Evolutionary conservation across 2,329 filamentous ascomycete genomes (phyloP).

Genomic region (Microsporum ferrugineum): DNA sequence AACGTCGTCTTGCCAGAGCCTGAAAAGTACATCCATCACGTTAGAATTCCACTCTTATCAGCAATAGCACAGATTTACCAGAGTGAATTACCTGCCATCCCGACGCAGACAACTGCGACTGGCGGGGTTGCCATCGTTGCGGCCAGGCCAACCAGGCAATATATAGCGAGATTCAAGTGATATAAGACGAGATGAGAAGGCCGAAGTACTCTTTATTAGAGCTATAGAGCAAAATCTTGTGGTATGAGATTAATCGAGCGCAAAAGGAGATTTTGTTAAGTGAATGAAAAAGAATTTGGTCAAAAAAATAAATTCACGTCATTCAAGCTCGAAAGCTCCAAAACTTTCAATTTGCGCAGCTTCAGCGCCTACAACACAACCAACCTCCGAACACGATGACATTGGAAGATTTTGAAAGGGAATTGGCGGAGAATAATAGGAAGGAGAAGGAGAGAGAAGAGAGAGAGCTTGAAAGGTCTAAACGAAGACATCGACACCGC

Average conservation of each 20-base stretch:
- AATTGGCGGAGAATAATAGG: slow-evolving; percentile 47
- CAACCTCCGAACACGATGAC: slow-evolving; percentile 37
- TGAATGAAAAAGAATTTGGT: background rate
- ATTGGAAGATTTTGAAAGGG: slow-evolving; percentile 65
- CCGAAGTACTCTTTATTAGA: background rate
- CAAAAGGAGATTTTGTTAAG: background rate
- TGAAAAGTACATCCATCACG: slow-evolving; percentile 21
- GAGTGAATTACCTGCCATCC: slow-evolving; percentile 67
- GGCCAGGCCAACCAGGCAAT: background rate
- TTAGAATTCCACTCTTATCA: background rate
- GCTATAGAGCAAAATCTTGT: background rate
- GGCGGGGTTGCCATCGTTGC: slow-evolving; percentile 44
- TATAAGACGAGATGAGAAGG: background rate
- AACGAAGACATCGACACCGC: slow-evolving; percentile 21
- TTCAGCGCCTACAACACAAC: background rate
- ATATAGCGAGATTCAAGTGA: background rate
- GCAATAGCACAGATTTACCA: background rate
- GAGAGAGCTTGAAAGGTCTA: slow-evolving; percentile 22
- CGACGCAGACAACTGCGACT: slow-evolving; percentile 80
- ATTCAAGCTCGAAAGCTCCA: background rate
- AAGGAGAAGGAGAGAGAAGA: slow-evolving; percentile 25
- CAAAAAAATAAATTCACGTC: background rate
- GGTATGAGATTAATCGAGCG: background rate
- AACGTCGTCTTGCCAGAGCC: slow-evolving; percentile 99
- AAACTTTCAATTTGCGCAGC: background rate